phyloP scores from a whole-genome alignment of 2,329 filamentous ascomycete genomes.

The Fusarium acutatum region DNA sequence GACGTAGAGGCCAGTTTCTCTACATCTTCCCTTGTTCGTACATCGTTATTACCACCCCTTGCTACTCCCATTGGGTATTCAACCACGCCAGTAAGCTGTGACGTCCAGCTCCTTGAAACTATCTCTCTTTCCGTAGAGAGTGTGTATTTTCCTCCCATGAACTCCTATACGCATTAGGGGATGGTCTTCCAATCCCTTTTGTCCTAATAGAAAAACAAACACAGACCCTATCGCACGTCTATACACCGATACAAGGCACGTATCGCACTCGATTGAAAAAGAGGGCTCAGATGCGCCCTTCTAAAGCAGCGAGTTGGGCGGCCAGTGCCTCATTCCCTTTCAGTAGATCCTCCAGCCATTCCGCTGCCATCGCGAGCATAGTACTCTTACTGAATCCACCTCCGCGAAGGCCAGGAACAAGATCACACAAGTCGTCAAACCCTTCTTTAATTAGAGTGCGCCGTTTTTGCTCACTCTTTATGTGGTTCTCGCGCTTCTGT shows the following conservation, averaged over 20 bases:
- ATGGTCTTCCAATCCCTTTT: slow-evolving; percentile 23
- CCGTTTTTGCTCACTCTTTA: slow-evolving; percentile 86
- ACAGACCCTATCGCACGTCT: slow-evolving; percentile 22
- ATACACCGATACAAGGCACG: slow-evolving; percentile 15
- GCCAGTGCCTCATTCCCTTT: slow-evolving; percentile 71
- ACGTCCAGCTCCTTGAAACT: slow-evolving; percentile 10
- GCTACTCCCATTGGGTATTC: slow-evolving; percentile 29
- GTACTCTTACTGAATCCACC: slow-evolving; percentile 86
- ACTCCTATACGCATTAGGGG: slow-evolving; percentile 33
- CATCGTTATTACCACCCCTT: slow-evolving; percentile 29
- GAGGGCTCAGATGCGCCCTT: slow-evolving; percentile 31
- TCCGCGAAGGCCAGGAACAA: slow-evolving; percentile 78
- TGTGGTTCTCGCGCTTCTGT: slow-evolving; percentile 87
- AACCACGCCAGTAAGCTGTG: slow-evolving; percentile 16
- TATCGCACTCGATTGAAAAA: background rate
- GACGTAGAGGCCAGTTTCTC: slow-evolving; percentile 14
- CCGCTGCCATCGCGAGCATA: slow-evolving; percentile 77
- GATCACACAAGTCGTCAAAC: slow-evolving; percentile 79
- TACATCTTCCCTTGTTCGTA: slow-evolving; percentile 10
- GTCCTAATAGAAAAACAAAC: slow-evolving; percentile 14
- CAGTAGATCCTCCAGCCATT: slow-evolving; percentile 79
- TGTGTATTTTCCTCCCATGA: slow-evolving; percentile 16
- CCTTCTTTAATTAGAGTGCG: slow-evolving; percentile 83
- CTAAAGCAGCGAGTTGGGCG: slow-evolving; percentile 57
- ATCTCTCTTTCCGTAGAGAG: slow-evolving; percentile 12